A percentile compares a stretch with the other conserved stretches of the same genome.
phyloP scores from a whole-genome alignment of 2,329 filamentous ascomycete genomes.

The Microdochium paspali region DNA sequence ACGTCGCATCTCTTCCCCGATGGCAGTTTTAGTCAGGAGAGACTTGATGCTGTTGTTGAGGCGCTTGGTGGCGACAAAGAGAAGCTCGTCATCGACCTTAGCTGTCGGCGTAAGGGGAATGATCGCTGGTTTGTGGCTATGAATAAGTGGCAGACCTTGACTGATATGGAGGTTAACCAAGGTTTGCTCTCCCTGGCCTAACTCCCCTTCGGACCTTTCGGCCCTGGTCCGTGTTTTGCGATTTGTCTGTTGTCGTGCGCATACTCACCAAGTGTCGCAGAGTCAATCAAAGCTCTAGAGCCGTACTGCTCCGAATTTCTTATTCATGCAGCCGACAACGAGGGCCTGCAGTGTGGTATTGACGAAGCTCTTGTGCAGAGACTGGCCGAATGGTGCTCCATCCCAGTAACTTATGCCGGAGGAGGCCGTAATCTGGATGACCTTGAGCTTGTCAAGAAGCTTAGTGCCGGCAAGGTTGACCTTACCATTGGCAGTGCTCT shows the following conservation, averaged over 20 bases:
- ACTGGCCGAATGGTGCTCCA: conserved; percentile 76
- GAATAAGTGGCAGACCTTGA: conserved; percentile 98
- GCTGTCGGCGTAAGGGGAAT: conserved; percentile 66
- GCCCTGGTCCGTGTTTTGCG: background rate
- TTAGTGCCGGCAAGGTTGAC: conserved; percentile 78
- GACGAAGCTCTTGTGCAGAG: conserved; percentile 73
- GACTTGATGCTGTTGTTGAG: conserved; percentile 64
- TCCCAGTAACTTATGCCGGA: conserved; percentile 93
- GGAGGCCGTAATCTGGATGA: conserved; percentile 80
- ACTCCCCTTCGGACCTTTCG: background rate
- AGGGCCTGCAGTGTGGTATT: conserved; percentile 85
- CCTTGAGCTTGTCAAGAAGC: conserved; percentile 66
- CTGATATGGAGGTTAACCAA: conserved; percentile 86
- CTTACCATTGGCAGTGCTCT: conserved; percentile 93
- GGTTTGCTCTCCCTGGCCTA: conserved; percentile 37
- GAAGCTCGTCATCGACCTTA: conserved; percentile 90
- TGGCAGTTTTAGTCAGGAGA: conserved; percentile 68
- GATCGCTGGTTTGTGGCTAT: conserved; percentile 92
- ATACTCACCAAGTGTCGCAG: conserved; percentile 32
- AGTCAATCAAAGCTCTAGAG: conserved; percentile 70
- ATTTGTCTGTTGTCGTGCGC: background rate
- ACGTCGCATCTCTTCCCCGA: conserved; percentile 90
- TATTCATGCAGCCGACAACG: conserved; percentile 94
- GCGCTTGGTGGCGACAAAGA: conserved; percentile 64
- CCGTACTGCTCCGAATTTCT: conserved; percentile 95